Evolutionary conservation across 1,284 basidiomycete species (phyloP), one percentile per base, ranked within the genome.

Genomic region (Pyrrhoderma noxium): DNA sequence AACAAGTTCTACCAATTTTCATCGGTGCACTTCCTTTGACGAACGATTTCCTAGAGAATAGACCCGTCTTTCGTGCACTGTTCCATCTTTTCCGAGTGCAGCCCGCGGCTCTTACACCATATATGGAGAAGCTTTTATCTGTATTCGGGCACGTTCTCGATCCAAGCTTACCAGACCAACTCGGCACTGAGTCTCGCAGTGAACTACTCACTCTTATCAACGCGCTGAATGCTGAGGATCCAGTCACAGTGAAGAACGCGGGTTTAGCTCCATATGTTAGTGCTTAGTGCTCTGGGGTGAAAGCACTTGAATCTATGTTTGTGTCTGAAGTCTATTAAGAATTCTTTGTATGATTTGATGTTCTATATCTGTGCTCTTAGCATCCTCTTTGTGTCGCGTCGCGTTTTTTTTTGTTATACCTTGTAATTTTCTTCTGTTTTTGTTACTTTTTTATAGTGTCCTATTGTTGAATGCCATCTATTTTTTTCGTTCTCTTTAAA

Each of bases 1-100:
- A 94, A 53, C 85, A 90, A 66, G 92, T 95, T 41, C 76, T 98
- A 23, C 90, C 93, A 1, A 75, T 92, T 50, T 80, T 98, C 63
- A 72, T 96, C 55, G 75, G 75, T 34, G 84, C 88, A 39, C 76
- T 99, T 40, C 95, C 95, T 3, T 73, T 99, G 57, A 83, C 85
- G 65, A 85, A 91, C 64, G 94, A 98, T 70, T 80, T 78, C 61
- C 79, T 93, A 48, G 93, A 96, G 72, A 94, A 95, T 70, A 75
- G 82, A 25, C 87, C 94, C 0, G 84, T 94, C 43, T 95, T 96
- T 79, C 80, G 83, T 42, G 86, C 89, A 22, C 75, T 99, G 62
- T 93, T 99, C 80, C 76, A 85, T 58, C 74, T 99, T 46, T 93
- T 94, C 77, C 79, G 82, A 60, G 77, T 75, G 39, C 80, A 87